Evolutionary conservation across 192 early-diverging fungal genomes (phyloP), one percentile per base, ranked within the genome.

Genomic region (Powellomyces hirtus): DNA sequence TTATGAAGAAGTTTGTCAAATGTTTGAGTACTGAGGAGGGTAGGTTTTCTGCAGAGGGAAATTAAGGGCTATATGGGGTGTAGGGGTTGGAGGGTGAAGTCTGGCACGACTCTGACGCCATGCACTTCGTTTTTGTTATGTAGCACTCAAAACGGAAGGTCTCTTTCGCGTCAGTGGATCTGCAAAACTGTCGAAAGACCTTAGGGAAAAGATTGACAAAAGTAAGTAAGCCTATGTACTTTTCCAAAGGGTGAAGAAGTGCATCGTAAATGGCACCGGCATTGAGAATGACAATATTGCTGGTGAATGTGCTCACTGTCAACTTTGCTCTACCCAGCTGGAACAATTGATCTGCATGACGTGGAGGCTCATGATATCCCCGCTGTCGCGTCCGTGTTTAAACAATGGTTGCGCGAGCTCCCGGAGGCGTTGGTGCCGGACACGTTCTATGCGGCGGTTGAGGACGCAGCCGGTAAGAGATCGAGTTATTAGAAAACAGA

Each of bases 361-460:
- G 49, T 72, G 16, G 62, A 59, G 20, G 58, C 34, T 16, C 44
- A 31, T 22, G 71, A 77, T 18, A 70, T 81, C 14, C 35, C 70
- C 18, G 51, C 71, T 14, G 74, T 81, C 16, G 74, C 80, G 35
- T 56, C 76, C 10, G 37, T 78, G 16, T 55, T 78, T 35, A 81
- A 81, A 58, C 75, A 77, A 37, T 81, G 76, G 76, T 35, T 81
- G n/a, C 62, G 80, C 14, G 80, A 81, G 0, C 62, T 81, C 6
- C 57, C 66, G 14, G 75, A 78, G 7, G 77, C 74, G 14, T 27
- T 81, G n/a, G 65, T 81, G 3, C 77, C 76, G 29, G 63, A 59
- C n/a, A 53, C 49, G 24, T 74, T 65, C 44, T 75, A 66, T 66
- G 50, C 59, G 44, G 27, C 33, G 26, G 16, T 78, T 11, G 13